Evolutionary conservation across 2,329 filamentous ascomycete genomes (phyloP).

Genomic region (Colletotrichum lindemuthianum): DNA sequence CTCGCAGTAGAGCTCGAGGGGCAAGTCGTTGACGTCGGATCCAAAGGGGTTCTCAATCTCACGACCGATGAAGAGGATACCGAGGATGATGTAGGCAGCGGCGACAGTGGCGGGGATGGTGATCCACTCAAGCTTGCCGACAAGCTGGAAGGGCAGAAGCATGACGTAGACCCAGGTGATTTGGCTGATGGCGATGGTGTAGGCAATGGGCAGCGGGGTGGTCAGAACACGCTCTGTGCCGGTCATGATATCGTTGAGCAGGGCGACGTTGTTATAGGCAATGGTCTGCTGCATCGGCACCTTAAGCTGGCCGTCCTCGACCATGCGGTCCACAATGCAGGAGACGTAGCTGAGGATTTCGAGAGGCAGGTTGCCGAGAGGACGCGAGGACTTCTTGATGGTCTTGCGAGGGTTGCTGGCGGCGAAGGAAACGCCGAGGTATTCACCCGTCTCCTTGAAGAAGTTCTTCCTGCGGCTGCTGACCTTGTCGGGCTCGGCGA

Average conservation of each 20-base stretch:
- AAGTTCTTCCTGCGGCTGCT: constrained; percentile 55
- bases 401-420: constrained; percentile 81
- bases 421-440: constrained; percentile 80
- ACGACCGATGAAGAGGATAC: constrained; percentile 76
- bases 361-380: constrained; percentile 84
- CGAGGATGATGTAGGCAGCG: constrained; percentile 85
- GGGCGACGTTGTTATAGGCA: constrained; percentile 67
- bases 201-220: constrained; percentile 84
- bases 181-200: constrained; percentile 85
- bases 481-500: constrained; percentile 45
- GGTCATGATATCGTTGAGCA: constrained; percentile 77
- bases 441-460: constrained; percentile 75
- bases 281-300: constrained; percentile 69
- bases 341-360: constrained; percentile 81
- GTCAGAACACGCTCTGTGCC: constrained; percentile 82
- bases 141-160: constrained; percentile 84
- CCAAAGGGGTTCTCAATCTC: constrained; percentile 91
- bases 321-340: constrained; percentile 70
- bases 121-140: constrained; percentile 71
- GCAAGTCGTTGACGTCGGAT: constrained; percentile 83
- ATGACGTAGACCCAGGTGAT: constrained; percentile 88
- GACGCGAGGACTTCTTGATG: constrained; percentile 77
- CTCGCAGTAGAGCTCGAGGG: constrained; percentile 79
- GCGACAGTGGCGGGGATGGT: constrained; percentile 80
- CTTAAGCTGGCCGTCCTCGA: constrained; percentile 64